phyloP scores from a whole-genome alignment of 2,329 filamentous ascomycete species.

The Exophiala mesophila region DNA sequence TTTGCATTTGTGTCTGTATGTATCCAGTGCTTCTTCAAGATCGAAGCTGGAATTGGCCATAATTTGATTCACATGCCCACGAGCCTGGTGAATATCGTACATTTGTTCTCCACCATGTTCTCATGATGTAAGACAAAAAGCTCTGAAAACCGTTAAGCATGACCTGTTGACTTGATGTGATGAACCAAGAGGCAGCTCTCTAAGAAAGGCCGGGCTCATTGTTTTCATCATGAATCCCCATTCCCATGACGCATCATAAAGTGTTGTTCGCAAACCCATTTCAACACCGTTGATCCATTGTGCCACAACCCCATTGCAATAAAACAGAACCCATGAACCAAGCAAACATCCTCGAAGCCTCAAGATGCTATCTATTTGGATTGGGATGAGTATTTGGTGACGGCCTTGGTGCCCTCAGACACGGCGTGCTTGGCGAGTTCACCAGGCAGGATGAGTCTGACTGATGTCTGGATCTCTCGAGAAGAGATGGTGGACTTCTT shows the following conservation, averaged over 20 bases:
- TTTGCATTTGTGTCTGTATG: conserved; percentile 24
- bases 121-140: conserved; percentile 16
- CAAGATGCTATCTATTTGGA: conserved; percentile 72
- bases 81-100: conserved; percentile 21
- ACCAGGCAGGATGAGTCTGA: conserved; percentile 94
- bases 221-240: conserved; percentile 16
- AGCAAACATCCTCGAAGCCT: conserved; percentile 38
- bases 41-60: conserved; percentile 13
- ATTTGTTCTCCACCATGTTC: conserved; percentile 11
- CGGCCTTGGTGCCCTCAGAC: conserved; percentile 98
- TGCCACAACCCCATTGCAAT: conserved; percentile 36
- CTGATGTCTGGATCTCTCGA: conserved; percentile 98
- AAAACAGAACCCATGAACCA: conserved; percentile 33
- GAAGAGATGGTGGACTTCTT: conserved; percentile 99
- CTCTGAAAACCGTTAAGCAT: conserved; percentile 21
- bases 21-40: conserved; percentile 10
- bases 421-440: conserved; percentile 99
- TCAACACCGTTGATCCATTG: conserved; percentile 38
- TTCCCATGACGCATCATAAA: conserved; percentile 26
- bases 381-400: conserved; percentile 99
- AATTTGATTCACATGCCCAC: conserved; percentile 16
- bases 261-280: conserved; percentile 35
- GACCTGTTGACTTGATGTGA: conserved; percentile 12
- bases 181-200: conserved; percentile 14
- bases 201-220: conserved; percentile 13